phyloP scores from a whole-genome alignment of 2,329 filamentous ascomycete species.

The Podosphaera fusca region DNA sequence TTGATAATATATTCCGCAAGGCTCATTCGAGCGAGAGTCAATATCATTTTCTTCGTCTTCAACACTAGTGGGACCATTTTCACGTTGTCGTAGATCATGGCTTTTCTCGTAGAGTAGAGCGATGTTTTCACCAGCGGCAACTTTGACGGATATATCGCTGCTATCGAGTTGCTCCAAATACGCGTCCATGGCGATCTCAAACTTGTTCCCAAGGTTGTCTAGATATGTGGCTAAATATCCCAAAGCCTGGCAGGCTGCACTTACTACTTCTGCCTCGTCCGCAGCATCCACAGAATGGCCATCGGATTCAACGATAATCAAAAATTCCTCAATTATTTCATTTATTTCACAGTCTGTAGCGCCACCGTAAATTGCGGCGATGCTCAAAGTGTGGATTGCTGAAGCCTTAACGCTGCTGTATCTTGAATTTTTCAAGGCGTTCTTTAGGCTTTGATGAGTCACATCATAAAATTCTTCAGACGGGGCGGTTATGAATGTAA shows the following conservation, averaged over 20 bases:
- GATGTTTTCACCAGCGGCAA: slow-evolving; percentile 50
- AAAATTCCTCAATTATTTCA: slow-evolving; percentile 39
- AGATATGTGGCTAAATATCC: slow-evolving; percentile 42
- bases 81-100: slow-evolving; percentile 22
- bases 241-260: slow-evolving; percentile 45
- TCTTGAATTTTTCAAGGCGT: slow-evolving; percentile 34
- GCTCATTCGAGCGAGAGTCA: slow-evolving; percentile 28
- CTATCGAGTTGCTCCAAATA: slow-evolving; percentile 49
- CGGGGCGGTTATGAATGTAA: slow-evolving; percentile 38
- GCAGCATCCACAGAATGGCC: slow-evolving; percentile 37
- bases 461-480: slow-evolving; percentile 37
- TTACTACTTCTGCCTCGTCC: slow-evolving; percentile 36
- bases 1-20: slow-evolving; percentile 44
- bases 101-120: slow-evolving; percentile 48
- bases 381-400: slow-evolving; percentile 40
- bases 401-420: slow-evolving; percentile 33
- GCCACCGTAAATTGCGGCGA: slow-evolving; percentile 40
- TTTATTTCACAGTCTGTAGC: slow-evolving; percentile 36
- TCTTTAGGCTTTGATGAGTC: slow-evolving; percentile 30
- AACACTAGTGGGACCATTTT: slow-evolving; percentile 21
- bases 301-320: slow-evolving; percentile 47
- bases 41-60: slow-evolving; percentile 19
- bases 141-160: slow-evolving; percentile 35
- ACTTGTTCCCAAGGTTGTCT: slow-evolving; percentile 40
- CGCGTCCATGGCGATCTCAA: slow-evolving; percentile 39